A percentile compares a stretch with the other conserved stretches of the same genome.
Conservation (phyloP, 441 rosid genomes). For the Mallotus japonicus region DNA sequence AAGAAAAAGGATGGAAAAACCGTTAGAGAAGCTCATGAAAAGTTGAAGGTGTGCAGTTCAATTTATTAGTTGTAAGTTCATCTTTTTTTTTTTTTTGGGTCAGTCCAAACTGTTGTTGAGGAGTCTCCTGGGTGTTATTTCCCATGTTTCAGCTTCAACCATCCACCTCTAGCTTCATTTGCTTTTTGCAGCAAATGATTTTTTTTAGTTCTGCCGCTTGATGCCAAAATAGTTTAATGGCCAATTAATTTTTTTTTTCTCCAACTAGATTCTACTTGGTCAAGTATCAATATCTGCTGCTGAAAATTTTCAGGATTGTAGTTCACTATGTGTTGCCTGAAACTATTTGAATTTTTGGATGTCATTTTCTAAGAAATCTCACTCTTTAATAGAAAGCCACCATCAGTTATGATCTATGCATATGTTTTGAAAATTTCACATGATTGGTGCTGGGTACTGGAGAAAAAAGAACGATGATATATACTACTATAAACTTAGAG, state of each 20-base stretch:
- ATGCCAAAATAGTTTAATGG: neutral
- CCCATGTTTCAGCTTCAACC: neutral
- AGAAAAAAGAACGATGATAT: neutral
- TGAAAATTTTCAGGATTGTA: neutral
- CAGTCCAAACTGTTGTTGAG: conserved; percentile 22
- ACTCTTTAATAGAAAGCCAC: neutral
- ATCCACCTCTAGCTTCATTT: conserved; percentile 1
- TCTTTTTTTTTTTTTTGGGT: conserved; percentile 17
- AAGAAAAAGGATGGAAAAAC: conserved; percentile 81
- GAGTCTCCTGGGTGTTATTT: conserved; percentile 8
- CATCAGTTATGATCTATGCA: neutral
- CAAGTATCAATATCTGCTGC: neutral
- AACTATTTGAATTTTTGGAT: neutral
- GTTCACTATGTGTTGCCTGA: neutral
- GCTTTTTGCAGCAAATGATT: conserved; percentile 6
- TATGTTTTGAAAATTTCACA: neutral
- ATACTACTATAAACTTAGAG: neutral
- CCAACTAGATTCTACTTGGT: neutral
- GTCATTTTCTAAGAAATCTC: neutral
- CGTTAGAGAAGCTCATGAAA: conserved; percentile 78
- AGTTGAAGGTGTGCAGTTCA: conserved; percentile 74
- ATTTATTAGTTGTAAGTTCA: conserved; percentile 48
- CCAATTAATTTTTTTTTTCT: neutral
- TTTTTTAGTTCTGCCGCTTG: neutral
- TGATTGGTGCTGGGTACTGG: neutral